Percentiles rank a stretch among this genome's conserved stretches.
Conservation (phyloP, 116 monocot genomes). For the Trichopus zeylanicus region DNA sequence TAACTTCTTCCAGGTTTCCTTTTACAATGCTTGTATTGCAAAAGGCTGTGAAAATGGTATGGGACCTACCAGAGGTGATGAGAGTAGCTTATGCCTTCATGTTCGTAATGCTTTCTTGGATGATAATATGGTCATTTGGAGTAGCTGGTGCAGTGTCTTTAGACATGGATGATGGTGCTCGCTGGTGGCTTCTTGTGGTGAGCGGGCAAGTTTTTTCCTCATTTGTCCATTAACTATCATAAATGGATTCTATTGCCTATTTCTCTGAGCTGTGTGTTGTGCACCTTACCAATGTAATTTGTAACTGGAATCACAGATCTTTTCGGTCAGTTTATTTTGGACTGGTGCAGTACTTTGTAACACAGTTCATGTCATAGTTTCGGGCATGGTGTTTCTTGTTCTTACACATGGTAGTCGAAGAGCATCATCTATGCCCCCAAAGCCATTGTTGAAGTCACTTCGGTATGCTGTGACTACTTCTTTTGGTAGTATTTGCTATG, state of each 20-base stretch:
- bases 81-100: conserved; percentile 62
- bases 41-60: conserved; percentile 81
- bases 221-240: conserved; percentile 6
- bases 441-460: conserved; percentile 56
- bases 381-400: conserved; percentile 91
- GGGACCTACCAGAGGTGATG: conserved; percentile 71
- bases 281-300: neutral
- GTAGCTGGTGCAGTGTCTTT: conserved; percentile 76
- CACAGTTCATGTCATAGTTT: conserved; percentile 94
- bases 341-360: conserved; percentile 95
- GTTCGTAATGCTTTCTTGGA: conserved; percentile 80
- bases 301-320: conserved; percentile 42
- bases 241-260: neutral
- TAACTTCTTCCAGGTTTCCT: conserved; percentile 35
- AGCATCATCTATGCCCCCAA: conserved; percentile 68
- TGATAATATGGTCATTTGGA: conserved; percentile 93
- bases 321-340: conserved; percentile 99
- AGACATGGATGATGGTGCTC: conserved; percentile 39
- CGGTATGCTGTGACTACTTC: conserved; percentile 82
- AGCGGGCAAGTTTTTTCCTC: conserved; percentile 95
- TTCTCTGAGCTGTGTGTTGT: neutral
- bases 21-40: conserved; percentile 96
- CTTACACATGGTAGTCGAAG: conserved; percentile 73
- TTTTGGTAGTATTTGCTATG: conserved; percentile 99
- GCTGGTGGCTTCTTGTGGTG: conserved; percentile 99